Evolutionary conservation across 371 early-diverging fungal genomes (phyloP).

Genomic region (Funneliformis caledonium): DNA sequence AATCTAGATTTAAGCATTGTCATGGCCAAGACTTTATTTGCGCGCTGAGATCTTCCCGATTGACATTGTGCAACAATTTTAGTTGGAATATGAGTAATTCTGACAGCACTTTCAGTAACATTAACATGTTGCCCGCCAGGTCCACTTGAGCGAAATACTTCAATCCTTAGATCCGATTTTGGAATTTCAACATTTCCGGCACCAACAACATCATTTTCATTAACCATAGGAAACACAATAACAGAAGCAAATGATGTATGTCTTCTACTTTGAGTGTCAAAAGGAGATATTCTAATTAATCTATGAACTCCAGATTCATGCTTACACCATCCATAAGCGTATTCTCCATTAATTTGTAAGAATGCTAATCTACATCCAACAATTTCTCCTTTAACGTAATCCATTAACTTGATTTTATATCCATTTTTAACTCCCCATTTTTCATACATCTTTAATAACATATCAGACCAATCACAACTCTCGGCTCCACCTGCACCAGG

Average conservation of each 20-base stretch:
- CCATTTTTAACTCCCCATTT: constrained; percentile 66
- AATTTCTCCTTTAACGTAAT: constrained; percentile 17
- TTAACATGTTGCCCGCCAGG: constrained; percentile 95
- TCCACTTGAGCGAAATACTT: constrained; percentile 79
- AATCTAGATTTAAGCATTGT: constrained; percentile 11
- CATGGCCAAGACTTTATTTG: constrained; percentile 14
- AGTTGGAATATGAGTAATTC: constrained; percentile 91
- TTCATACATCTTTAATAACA: constrained; percentile 80
- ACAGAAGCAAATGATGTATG: constrained; percentile 23
- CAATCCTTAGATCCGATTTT: constrained; percentile 70
- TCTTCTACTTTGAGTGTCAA: constrained; percentile 58
- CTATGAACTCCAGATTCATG: constrained; percentile 85
- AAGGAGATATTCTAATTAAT: constrained; percentile 86
- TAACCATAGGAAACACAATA: constrained; percentile 68
- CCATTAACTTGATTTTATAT: constrained; percentile 9
- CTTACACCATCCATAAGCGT: constrained; percentile 76
- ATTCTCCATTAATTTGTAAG: constrained; percentile 53
- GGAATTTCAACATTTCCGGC: neutral
- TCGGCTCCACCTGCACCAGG: constrained; percentile 83
- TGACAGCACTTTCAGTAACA: constrained; percentile 93
- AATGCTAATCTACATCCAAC: constrained; percentile 21
- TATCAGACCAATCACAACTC: constrained; percentile 76
- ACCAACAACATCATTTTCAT: constrained; percentile 46
- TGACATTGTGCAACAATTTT: constrained; percentile 69
- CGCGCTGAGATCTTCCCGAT: constrained; percentile 7